These are phyloP conservation scores for Xanthoparmelia taractica DNA, from an alignment of 495 filamentous ascomycete genomes.

Conservation along the genomic window DNA sequence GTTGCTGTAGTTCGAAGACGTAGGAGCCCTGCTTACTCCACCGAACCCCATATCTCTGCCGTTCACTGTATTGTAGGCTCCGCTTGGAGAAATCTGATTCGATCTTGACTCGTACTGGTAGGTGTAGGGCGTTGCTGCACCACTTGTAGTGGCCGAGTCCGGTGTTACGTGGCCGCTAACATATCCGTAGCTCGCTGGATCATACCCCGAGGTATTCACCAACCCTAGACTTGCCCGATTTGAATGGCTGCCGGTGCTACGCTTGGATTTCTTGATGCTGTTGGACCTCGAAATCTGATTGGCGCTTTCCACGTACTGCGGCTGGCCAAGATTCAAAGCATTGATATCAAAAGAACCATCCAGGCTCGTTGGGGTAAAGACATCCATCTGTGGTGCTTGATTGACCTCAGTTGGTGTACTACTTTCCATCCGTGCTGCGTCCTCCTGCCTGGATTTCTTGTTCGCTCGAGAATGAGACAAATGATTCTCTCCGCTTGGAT, in stretches of 20 bases:
- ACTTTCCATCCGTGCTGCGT: constrained; percentile 23
- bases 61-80: constrained; percentile 6
- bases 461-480: constrained; percentile 84
- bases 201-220: constrained; percentile 16
- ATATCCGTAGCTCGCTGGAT: constrained; percentile 15
- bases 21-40: constrained; percentile 13
- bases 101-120: constrained; percentile 21
- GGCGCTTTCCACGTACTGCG: constrained; percentile 12
- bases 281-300: constrained; percentile 51
- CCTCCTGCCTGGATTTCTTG: constrained; percentile 49
- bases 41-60: neutral
- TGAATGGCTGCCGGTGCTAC: constrained; percentile 30
- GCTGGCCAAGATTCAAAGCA: constrained; percentile 43
- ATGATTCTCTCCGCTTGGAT: constrained; percentile 87
- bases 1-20: constrained; percentile 15
- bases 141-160: constrained; percentile 25
- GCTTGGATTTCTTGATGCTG: constrained; percentile 45
- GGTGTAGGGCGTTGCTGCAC: constrained; percentile 25
- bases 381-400: constrained; percentile 8
- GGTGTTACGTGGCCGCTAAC: constrained; percentile 25
- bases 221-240: constrained; percentile 17
- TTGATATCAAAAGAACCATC: constrained; percentile 31
- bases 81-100: constrained; percentile 15
- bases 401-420: constrained; percentile 36
- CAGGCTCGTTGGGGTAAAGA: constrained; percentile 18